Percentiles rank a stretch among this genome's conserved stretches.
Evolutionary conservation across 192 early-diverging fungal species (phyloP).

Genomic region (Oehlia diaphana): DNA sequence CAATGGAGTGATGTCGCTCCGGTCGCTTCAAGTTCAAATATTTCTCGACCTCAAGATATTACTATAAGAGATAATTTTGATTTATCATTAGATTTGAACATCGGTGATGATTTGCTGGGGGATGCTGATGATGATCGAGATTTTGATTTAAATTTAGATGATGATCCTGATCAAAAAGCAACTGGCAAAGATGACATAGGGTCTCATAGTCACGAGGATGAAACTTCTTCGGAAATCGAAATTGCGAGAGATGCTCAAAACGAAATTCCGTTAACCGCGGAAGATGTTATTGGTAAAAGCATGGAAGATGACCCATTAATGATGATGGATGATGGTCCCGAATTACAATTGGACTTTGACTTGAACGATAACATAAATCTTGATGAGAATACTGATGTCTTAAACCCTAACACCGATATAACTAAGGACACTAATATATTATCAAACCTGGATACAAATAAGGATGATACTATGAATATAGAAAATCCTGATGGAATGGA

Average conservation of each 20-base stretch:
- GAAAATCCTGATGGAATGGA: background rate
- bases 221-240: constrained; percentile 55
- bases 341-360: constrained; percentile 37
- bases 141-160: constrained; percentile 46
- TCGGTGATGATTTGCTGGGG: constrained; percentile 27
- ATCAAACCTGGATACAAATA: no score
- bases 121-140: constrained; percentile 48
- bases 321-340: constrained; percentile 32
- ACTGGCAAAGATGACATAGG: constrained; percentile 31
- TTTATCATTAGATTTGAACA: constrained; percentile 16
- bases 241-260: constrained; percentile 55
- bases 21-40: constrained; percentile 34
- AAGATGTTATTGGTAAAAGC: constrained; percentile 33
- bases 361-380: constrained; percentile 20
- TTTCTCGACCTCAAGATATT: constrained; percentile 71
- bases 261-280: constrained; percentile 37
- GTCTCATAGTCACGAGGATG: constrained; percentile 33
- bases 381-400: background rate
- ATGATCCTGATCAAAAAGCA: constrained; percentile 43
- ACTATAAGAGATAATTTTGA: constrained; percentile 50
- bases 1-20: constrained; percentile 4
- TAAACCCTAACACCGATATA: background rate
- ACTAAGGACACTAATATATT: background rate
- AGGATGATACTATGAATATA: background rate
- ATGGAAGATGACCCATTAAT: constrained; percentile 35